Base-by-base conservation (phyloP, 441 rosid species). In the Mallotus repandus region DNA sequence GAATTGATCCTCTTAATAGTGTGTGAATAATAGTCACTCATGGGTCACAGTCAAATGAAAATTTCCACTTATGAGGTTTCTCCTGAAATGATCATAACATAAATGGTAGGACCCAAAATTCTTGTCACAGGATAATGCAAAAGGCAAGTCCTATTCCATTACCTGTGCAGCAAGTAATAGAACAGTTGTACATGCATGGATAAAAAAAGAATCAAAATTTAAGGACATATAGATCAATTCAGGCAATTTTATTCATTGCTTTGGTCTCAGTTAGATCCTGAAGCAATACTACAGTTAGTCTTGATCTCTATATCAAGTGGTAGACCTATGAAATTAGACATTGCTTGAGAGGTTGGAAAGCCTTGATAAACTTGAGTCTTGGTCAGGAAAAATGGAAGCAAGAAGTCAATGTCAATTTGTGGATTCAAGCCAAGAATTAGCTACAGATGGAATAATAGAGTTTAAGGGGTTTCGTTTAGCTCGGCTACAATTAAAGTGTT, bases 311-410 rank as follows among this genome's bases (percentile, higher is more conserved):
- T 50, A 59, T 58, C 38, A 21, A 45, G 71, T 56, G 59, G 22
- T 10, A 38, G 63, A 52, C 54, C 68, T 5, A 9, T 1, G 41
- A 19, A 45, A 74, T 7, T 29, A 19, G 32, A 49, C 46, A 43
- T 70, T 70, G 12, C 68, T 65, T 70, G 9, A n/a, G 58, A 57
- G 52, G 9, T 2, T 68, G 25, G 66, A 22, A 48, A 72, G 14
- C 11, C 53, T 14, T n/a, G 10, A 10, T 9, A 2, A 32, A 4
- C 29, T 8, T 69, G 76, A 75, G 57, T 61, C 77, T 63, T 73
- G 56, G 79, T 76, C 80, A 74, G 18, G 46, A 38, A 45, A 82
- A 62, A 50, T 71, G 74, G 69, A 63, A 73, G 75, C 78, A 75
- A 60, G 15, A 74, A 74, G 69, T 77, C 82, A 54, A 73, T 69